Conservation (phyloP, 371 early-diverging fungal species). For the Mucor indicus region DNA sequence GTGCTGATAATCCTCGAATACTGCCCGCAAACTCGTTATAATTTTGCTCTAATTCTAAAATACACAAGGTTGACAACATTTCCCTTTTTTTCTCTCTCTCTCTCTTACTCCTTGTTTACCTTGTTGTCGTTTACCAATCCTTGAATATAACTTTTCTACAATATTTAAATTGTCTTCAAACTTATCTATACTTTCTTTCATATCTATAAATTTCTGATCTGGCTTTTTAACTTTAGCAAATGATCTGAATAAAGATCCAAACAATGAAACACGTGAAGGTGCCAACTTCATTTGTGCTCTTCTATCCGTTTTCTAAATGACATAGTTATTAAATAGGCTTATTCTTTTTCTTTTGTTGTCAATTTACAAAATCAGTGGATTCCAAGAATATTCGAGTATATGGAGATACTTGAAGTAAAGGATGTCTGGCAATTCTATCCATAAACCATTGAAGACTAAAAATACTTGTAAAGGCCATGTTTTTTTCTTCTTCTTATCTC, state of each 20-base stretch:
- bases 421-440: slow-evolving; percentile 79
- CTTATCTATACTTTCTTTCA: slow-evolving; percentile 76
- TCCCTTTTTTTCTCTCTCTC: too few species aligned
- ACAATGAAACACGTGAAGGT: slow-evolving; percentile 67
- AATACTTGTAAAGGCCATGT: background rate
- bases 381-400: slow-evolving; percentile 78
- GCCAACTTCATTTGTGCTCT: slow-evolving; percentile 35
- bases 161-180: slow-evolving; percentile 79
- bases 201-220: slow-evolving; percentile 81
- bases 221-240: slow-evolving; percentile 85
- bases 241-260: slow-evolving; percentile 81
- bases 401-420: slow-evolving; percentile 68
- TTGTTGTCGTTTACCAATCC: slow-evolving; percentile 72
- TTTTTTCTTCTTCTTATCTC: slow-evolving; percentile 5
- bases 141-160: slow-evolving; percentile 73
- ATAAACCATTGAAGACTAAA: slow-evolving; percentile 76
- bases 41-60: slow-evolving; percentile 68
- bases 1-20: slow-evolving; percentile 68
- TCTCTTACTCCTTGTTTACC: slow-evolving; percentile 9
- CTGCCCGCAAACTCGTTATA: slow-evolving; percentile 75
- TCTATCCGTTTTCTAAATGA: slow-evolving; percentile 9
- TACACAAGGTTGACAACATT: background rate
- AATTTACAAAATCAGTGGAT: slow-evolving; percentile 67
- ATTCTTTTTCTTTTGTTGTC: background rate
- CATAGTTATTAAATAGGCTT: background rate